A percentile compares a stretch with the other conserved stretches of the same genome.
These are phyloP conservation scores for Amanita molliuscula DNA, from an alignment of 768 basidiomycete genomes.

Conservation along the genomic window DNA sequence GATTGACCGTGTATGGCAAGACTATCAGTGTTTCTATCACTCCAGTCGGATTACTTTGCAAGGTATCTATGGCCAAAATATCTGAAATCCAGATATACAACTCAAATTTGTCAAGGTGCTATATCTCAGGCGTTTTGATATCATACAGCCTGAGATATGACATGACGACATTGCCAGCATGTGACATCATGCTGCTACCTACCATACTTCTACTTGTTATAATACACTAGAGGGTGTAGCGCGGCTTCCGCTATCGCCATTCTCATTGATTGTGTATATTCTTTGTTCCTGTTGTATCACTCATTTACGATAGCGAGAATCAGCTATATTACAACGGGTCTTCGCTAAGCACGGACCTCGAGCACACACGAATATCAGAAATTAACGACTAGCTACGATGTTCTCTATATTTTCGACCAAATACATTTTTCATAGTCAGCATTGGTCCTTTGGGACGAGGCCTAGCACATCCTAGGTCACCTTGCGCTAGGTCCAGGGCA, in stretches of 20 bases:
- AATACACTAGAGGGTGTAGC: too few species aligned
- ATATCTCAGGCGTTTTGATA: not conserved
- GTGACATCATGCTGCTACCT: not conserved
- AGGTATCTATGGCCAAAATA: not conserved
- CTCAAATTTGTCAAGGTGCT: not conserved
- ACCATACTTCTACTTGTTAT: not conserved
- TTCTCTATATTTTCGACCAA: constrained; percentile 18
- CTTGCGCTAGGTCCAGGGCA: constrained; percentile 45
- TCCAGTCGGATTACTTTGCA: not conserved
- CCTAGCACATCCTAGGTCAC: constrained; percentile 29
- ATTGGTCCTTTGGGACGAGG: constrained; percentile 14
- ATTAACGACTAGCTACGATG: too few species aligned
- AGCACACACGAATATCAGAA: too few species aligned
- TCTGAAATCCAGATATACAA: not conserved
- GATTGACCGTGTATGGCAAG: constrained; percentile 59
- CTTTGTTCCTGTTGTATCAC: too few species aligned
- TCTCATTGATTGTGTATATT: too few species aligned
- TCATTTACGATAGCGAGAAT: too few species aligned
- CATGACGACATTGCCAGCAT: not conserved
- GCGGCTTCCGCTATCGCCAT: too few species aligned
- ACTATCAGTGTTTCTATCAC: constrained; percentile 39
- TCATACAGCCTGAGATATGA: not conserved
- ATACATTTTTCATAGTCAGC: constrained; percentile 20
- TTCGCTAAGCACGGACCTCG: too few species aligned
- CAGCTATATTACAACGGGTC: too few species aligned